Evolutionary conservation across 805 yeast genomes (phyloP).

Genomic region (Kockiozyma suomiensis): DNA sequence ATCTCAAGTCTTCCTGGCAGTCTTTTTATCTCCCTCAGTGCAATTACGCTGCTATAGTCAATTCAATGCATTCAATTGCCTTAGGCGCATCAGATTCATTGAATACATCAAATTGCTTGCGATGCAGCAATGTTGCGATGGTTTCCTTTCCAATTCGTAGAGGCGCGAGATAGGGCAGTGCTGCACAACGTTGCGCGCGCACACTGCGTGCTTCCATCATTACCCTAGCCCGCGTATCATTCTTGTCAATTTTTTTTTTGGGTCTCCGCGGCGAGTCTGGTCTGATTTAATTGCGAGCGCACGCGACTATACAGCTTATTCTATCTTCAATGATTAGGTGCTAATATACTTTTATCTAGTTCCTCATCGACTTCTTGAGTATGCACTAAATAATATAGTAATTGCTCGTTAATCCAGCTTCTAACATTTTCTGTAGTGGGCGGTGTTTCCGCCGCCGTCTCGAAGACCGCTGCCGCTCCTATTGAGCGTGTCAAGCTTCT

Average conservation of each 20-base stretch:
- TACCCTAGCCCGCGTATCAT: background rate
- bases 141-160: background rate
- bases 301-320: background rate
- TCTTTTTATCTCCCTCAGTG: too few species aligned
- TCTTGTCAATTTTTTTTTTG: too few species aligned
- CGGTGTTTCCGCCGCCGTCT: constrained; percentile 99
- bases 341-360: constrained; percentile 20
- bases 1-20: too few species aligned
- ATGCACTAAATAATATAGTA: constrained; percentile 10
- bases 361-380: constrained; percentile 43
- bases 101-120: too few species aligned
- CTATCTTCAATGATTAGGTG: background rate
- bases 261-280: background rate
- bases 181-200: background rate
- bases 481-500: constrained; percentile 95
- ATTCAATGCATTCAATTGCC: too few species aligned
- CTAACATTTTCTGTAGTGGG: constrained; percentile 72
- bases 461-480: constrained; percentile 97
- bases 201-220: too few species aligned
- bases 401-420: background rate
- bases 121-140: too few species aligned
- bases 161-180: background rate
- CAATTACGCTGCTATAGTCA: too few species aligned
- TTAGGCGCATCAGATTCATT: too few species aligned
- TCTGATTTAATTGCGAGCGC: background rate